These are phyloP conservation scores for carrot (Daucus carota) DNA, from an alignment of 129 eudicot species.

Conservation along the genomic window DH1_v3.0 NC_030383.2:58772501-58773000, in stretches of 20 bases:
- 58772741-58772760: too few relatives aligned
- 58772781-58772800: too few relatives aligned
- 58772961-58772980: neutral
- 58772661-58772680: neutral
- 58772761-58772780: too few relatives aligned
- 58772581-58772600: neutral
- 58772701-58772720: too few relatives aligned
- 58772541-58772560: neutral
- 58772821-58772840: neutral
- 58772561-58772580: neutral
- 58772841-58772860: too few relatives aligned
- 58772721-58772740: too few relatives aligned
- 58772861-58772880: neutral
- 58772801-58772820: too few relatives aligned
- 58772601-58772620: neutral
- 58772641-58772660: neutral
- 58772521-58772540: neutral
- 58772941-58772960: neutral
- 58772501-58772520: neutral
- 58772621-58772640: neutral
- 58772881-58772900: neutral
- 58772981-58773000: neutral
- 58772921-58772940: neutral
- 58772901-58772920: neutral
- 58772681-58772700: neutral